Base-by-base conservation (phyloP, 2,329 filamentous ascomycete genomes). In the Podosphaera fusca region DNA sequence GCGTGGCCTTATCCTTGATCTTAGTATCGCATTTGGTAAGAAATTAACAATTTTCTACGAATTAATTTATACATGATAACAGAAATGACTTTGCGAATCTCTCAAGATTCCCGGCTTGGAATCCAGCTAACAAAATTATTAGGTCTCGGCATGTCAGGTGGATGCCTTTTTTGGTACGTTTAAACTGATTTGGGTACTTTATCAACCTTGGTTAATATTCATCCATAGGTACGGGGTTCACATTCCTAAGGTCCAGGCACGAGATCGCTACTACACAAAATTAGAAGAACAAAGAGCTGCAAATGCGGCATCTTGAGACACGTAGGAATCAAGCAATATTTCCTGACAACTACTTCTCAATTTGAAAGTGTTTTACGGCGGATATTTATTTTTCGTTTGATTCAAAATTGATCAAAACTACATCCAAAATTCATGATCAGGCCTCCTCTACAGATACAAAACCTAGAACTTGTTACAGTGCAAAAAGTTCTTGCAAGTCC, bases 11-110 rank as follows among this genome's bases (percentile, higher is more conserved):
- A 75, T 79, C 65, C 73, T 79, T 67, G 76, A 79, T 67, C 70
- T 79, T 64, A 74, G 74, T 61, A 72, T 78, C 66, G 74, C 75
- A 60, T 70, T 76, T 65, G 76, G 76, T 78, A 69, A 64, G 75
- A 65, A 21, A 56, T 21, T 10, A 5, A 8, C 33, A 53, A 36
- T 1, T n/a, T 36, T 50, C 31, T 50, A 14, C 47, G 14, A 36
- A 21, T 21, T 21, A 21, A 1, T 21, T 21, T 21, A 21, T 21
- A 21, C 21, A 21, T 21, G 21, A 21, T 21, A 21, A 21, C 21
- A 21, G 21, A 21, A 21, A 21, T 21, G 21, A 21, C 21, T 21
- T 21, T 21, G 21, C 21, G 21, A 21, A 21, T 21, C 21, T 31
- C 35, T 53, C 12, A 53, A 34, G 12, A 12, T 12, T 30, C n/a